Evolutionary conservation across 2,329 filamentous ascomycete genomes (phyloP), one percentile per base, ranked within the genome.

Genomic region (Ophiostoma novo-ulmi): DNA sequence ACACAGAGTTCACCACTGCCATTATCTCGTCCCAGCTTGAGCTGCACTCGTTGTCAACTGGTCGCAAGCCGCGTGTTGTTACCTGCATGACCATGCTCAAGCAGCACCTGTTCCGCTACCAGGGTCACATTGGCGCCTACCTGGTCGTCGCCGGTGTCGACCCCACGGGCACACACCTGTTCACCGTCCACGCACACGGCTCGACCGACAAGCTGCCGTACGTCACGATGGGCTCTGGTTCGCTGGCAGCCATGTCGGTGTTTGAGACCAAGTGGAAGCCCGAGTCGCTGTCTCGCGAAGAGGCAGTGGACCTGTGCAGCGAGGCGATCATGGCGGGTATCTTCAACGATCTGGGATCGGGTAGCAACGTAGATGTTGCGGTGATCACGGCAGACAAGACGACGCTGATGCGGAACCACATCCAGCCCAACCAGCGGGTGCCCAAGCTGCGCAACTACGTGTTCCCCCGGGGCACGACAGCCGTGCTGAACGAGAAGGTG

Each of bases 31-130:
- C 95, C 75, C 95, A 98, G 84, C 91, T 99, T 80, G 95, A 99
- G 85, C 89, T 99, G 73, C 95, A 99, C 85, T 88, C 94, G 70
- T 90, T 99, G 77, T 97, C 93, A 71, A 98, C 95, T 39, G 94
- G 94, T 81, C 94, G 95, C 80, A 93, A 95, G 82, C 94, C 95
- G 72, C 93, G 95, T 79, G 96, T 99, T 76, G 94, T 97, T 75
- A 99, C 95, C 74, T 97, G 94, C 86, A 99, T 99, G 95, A 99
- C 95, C 69, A 90, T 99, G 85, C 90, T 99, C 75, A 99, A 99
- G 86, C 95, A 99, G 84, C 95, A 99, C 81, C 91, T 99, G 74
- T 99, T 99, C 91, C 90, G 92, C 77, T 92, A 99, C 85, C 95
- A 99, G 81, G 95, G 95, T 76, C 88, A 99, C 84, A 97, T 99